phyloP scores from a whole-genome alignment of 2,329 filamentous ascomycete species.

The Pestalotiopsis sp. region DNA sequence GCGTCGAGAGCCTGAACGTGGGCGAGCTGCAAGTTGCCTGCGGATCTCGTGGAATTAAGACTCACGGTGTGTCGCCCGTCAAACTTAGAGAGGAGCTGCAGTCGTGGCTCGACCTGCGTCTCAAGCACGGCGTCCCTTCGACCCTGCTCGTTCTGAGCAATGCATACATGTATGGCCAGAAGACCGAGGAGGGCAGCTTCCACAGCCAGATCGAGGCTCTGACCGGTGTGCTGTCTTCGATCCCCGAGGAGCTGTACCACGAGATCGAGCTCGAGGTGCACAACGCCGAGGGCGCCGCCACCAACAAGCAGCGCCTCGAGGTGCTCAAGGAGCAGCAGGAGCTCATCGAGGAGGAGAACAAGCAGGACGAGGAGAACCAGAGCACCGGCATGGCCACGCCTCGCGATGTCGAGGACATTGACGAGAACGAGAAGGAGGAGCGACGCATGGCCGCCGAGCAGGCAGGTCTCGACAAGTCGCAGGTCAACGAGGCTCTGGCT shows the following conservation, averaged over 20 bases:
- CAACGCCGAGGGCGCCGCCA: conserved; percentile 93
- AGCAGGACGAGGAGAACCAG: conserved; percentile 82
- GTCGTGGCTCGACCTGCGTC: conserved; percentile 90
- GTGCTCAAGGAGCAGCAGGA: conserved; percentile 98
- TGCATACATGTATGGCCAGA: conserved; percentile 91
- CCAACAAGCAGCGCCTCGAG: conserved; percentile 98
- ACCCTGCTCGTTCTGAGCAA: conserved; percentile 95
- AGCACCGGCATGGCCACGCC: conserved; percentile 72
- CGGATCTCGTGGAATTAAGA: conserved; percentile 87
- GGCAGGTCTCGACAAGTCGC: conserved; percentile 45
- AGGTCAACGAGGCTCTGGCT: conserved; percentile 54
- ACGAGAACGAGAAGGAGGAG: conserved; percentile 93
- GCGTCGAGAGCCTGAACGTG: conserved; percentile 90
- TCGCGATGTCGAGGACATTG: conserved; percentile 88
- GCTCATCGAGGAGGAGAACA: conserved; percentile 93
- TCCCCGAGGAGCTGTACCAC: conserved; percentile 98
- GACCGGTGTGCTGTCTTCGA: conserved; percentile 87
- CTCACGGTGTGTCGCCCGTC: conserved; percentile 86
- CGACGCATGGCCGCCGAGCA: conserved; percentile 46
- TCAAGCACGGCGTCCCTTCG: conserved; percentile 93
- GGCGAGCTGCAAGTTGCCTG: conserved; percentile 90
- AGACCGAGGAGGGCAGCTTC: conserved; percentile 75
- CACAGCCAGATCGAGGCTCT: conserved; percentile 90
- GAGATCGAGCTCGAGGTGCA: conserved; percentile 98
- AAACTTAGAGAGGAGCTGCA: conserved; percentile 86